A percentile compares a stretch with the other conserved stretches of the same genome.
These are phyloP conservation scores for Podaxis sp. DNA, from an alignment of 768 basidiomycete genomes.

Conservation along the genomic window DNA sequence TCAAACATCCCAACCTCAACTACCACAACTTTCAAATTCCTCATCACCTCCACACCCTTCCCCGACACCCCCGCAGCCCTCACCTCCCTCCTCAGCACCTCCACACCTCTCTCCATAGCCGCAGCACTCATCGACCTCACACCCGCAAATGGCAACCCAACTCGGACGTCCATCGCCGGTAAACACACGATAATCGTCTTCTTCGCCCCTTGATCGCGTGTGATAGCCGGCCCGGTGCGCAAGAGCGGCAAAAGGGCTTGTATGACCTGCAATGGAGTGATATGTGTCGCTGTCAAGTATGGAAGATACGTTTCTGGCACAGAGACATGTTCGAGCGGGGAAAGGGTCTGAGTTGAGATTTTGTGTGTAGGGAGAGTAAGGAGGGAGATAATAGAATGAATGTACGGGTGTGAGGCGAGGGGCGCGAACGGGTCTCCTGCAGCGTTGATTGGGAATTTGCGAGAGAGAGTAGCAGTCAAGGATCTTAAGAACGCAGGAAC, in stretches of 20 bases:
- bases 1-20: constrained; percentile 70
- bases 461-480: constrained; percentile 71
- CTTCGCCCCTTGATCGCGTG: constrained; percentile 40
- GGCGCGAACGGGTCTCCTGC: constrained; percentile 79
- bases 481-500: constrained; percentile 78
- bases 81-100: constrained; percentile 73
- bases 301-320: constrained; percentile 61
- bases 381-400: constrained; percentile 77
- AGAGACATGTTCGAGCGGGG: constrained; percentile 69
- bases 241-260: constrained; percentile 76
- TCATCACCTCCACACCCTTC: constrained; percentile 48
- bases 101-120: constrained; percentile 64
- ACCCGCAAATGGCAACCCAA: constrained; percentile 66
- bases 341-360: constrained; percentile 37
- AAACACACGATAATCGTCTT: constrained; percentile 72
- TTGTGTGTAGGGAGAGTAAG: constrained; percentile 48
- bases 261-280: constrained; percentile 72
- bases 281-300: constrained; percentile 69
- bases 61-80: constrained; percentile 51
- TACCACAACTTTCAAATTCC: constrained; percentile 63
- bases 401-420: constrained; percentile 59
- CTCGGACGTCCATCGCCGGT: constrained; percentile 65
- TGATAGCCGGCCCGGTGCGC: constrained; percentile 51
- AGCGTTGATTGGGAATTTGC: constrained; percentile 74
- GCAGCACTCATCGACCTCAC: constrained; percentile 76